A percentile compares a stretch with the other conserved stretches of the same genome.
Conservation (phyloP, 768 basidiomycete species). For the Pleurotus tuber-regium region DNA sequence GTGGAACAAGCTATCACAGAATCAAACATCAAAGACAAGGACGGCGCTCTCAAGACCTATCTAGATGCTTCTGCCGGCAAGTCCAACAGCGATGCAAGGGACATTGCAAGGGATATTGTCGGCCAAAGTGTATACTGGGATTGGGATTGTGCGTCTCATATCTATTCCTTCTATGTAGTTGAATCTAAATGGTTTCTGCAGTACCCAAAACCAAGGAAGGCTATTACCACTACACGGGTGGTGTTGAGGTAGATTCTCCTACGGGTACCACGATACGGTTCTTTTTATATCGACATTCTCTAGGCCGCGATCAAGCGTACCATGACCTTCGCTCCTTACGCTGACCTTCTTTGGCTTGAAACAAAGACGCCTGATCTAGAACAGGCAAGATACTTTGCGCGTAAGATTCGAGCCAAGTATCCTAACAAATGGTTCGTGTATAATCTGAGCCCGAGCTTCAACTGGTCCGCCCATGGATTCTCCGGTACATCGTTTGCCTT, state of each 20-base stretch:
- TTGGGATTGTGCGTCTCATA: constrained; percentile 69
- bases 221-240: constrained; percentile 85
- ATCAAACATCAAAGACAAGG: constrained; percentile 52
- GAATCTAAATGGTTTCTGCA: constrained; percentile 25
- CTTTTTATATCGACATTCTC: constrained; percentile 4
- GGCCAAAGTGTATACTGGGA: constrained; percentile 80
- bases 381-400: constrained; percentile 76
- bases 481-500: constrained; percentile 39
- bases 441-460: constrained; percentile 92
- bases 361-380: constrained; percentile 85
- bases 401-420: constrained; percentile 65
- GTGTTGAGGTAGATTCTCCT: constrained; percentile 50
- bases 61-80: constrained; percentile 55
- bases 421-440: constrained; percentile 91
- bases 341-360: constrained; percentile 92
- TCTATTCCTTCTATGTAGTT: not conserved
- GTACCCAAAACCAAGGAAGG: constrained; percentile 89
- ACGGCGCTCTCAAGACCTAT: constrained; percentile 55
- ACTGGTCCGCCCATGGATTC: constrained; percentile 86
- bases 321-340: constrained; percentile 77
- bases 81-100: constrained; percentile 70
- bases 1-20: constrained; percentile 55
- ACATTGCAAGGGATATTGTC: constrained; percentile 70
- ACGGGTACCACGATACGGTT: not conserved
- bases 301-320: constrained; percentile 80